Evolutionary conservation across 257 asterid species (phyloP).

Genomic region (Rubia yunnanensis): DNA sequence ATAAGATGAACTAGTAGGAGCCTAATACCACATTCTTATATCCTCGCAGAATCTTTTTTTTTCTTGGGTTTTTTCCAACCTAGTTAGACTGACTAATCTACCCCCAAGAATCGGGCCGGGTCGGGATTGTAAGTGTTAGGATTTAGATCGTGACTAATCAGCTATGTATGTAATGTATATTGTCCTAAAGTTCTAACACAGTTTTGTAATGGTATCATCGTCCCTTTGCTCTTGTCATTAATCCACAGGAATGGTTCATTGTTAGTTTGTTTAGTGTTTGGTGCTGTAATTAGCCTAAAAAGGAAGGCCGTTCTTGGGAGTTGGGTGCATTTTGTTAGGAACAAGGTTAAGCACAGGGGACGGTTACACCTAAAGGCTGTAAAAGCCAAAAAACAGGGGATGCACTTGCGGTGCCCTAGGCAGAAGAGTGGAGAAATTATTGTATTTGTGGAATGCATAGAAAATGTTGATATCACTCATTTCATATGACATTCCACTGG

Average conservation of each 20-base stretch:
- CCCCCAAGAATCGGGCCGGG: background rate
- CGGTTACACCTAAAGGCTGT: constrained; percentile 5
- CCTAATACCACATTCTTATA: constrained; percentile 8
- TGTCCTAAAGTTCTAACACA: constrained; percentile 9
- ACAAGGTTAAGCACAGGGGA: constrained; percentile 9
- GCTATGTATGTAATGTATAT: constrained; percentile 18
- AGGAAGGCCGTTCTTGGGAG: constrained; percentile 14
- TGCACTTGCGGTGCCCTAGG: constrained; percentile 25
- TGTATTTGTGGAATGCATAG: too few species aligned
- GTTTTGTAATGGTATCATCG: constrained; percentile 10
- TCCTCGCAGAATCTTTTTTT: background rate
- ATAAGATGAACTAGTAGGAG: background rate
- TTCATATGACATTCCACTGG: too few species aligned
- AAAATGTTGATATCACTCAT: too few species aligned
- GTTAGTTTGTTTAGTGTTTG: background rate
- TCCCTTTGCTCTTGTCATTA: background rate
- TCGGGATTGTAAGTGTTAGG: constrained; percentile 14
- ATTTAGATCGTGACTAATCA: constrained; percentile 18
- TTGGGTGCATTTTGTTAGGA: constrained; percentile 13
- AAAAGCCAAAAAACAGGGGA: constrained; percentile 14
- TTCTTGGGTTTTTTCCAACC: background rate
- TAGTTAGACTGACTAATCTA: constrained; percentile 4
- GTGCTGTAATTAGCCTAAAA: background rate
- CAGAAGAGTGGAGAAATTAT: too few species aligned
- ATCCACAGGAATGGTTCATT: background rate